Base-by-base conservation (phyloP, 2,329 filamentous ascomycete genomes). In the Pseudogymnoascus sp. region DNA sequence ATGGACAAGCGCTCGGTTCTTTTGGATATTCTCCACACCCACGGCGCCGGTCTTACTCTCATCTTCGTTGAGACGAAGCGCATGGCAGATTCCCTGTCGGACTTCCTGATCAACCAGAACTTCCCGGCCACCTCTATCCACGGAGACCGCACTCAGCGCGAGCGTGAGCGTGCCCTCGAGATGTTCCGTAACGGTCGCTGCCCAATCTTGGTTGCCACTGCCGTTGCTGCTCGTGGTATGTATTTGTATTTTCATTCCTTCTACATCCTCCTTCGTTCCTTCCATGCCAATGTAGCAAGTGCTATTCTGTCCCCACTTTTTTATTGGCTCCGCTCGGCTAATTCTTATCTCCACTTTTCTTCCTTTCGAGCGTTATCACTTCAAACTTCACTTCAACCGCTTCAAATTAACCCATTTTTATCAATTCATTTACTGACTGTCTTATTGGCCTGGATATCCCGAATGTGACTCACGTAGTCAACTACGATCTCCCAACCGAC, bases 1-100 rank as follows among this genome's bases (percentile, higher is more conserved):
- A 80, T 86, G 67, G 95, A 99, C 84, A 99, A 99, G 87, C 92
- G 93, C 76, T 97, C 95, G 63, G 93, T 97, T 67, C 86, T 99
- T 59, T 86, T 99, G 65, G 95, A 99, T 73, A 97, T 99, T 69
- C 87, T 99, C 63, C 93, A 97, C 83, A 96, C 91, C 44, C 91
- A 97, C 72, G 90, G 88, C 65, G 89, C 81, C 66, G 93, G 93
- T 73, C 83, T 97, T 66, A 97, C 93, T 14, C 82, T 99, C 67
- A 97, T 99, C 75, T 99, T 99, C 79, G 95, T 99, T 67, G 95
- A 97, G 83, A 97, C 95, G 66, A 99, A 99, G 88, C 93, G 95
- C 71, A 97, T 97, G 93, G 95, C 95, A 65, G 95, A 99, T 77
- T 93, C 93, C 14, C 83, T 99, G 62, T 97, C 93, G 66, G 95